These are phyloP conservation scores for Ceraceosorus guamensis DNA, from an alignment of 1,284 basidiomycete species.

Conservation along the genomic window DNA sequence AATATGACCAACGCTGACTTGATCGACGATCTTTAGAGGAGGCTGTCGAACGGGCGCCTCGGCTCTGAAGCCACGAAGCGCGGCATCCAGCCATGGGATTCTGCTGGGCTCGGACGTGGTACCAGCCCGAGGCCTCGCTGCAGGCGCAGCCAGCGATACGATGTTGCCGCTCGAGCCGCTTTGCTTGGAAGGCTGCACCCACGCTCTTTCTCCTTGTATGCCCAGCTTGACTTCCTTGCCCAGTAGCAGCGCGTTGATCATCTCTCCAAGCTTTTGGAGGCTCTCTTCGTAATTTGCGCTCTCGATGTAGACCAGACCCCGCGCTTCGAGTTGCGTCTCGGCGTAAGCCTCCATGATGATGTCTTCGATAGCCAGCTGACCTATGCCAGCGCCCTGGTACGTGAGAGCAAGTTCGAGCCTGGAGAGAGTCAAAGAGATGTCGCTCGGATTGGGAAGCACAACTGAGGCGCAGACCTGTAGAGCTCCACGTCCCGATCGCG, in stretches of 20 bases:
- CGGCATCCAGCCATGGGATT: slow-evolving; percentile 32
- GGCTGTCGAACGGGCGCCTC: slow-evolving; percentile 9
- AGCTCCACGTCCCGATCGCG: no score
- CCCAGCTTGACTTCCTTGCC: slow-evolving; percentile 6
- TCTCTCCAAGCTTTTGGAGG: slow-evolving; percentile 4
- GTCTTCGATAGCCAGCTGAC: slow-evolving; percentile 6
- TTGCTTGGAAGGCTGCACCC: slow-evolving; percentile 9
- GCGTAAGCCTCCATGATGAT: background rate
- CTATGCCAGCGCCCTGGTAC: slow-evolving; percentile 1
- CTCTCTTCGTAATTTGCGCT: background rate
- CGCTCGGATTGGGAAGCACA: slow-evolving; percentile 13
- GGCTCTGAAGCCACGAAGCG: slow-evolving; percentile 22
- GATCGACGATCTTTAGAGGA: slow-evolving; percentile 8
- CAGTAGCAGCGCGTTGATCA: slow-evolving; percentile 10
- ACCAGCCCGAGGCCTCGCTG: background rate
- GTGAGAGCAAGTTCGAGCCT: slow-evolving; percentile 5
- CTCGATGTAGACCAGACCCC: slow-evolving; percentile 6
- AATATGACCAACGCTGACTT: slow-evolving; percentile 12
- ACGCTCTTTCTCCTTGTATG: slow-evolving; percentile 8
- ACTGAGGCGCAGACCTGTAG: slow-evolving; percentile 19
- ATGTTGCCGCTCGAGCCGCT: no score
- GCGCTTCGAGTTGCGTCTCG: background rate
- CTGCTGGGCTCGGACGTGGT: background rate
- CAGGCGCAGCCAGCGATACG: no score
- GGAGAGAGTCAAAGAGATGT: slow-evolving; percentile 5